Evolutionary conservation across 331 rosid genomes (phyloP), one percentile per base, ranked within the genome.

Genomic region (Dryas integrifolia): DNA sequence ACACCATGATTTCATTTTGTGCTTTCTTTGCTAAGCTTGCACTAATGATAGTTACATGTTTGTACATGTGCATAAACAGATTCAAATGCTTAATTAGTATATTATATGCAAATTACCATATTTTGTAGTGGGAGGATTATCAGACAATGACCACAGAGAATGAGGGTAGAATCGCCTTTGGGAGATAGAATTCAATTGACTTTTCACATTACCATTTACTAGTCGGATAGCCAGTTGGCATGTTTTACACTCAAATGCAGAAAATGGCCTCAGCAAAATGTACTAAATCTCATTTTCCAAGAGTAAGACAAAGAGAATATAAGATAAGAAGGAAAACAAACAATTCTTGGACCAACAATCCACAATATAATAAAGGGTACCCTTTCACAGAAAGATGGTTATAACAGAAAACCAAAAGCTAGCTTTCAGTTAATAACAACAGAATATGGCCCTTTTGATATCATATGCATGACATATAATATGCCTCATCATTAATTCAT

Each of bases 1-100:
- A 11, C 70, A 30, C 65, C 72, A 70, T 13, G 8, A 41, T 13
- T 41, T 30, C 52, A 41, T 12, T 57, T 16, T 67, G 61, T 76
- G 80, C 80, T 40, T 9, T 77, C 55, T 45, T 53, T 41, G 66
- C 41, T 69, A 69, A 50, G 21, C 70, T 7, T 14, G 30, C 59
- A 69, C 82, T 49, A 55, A 68, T 68, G 48, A 51, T 13, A 39
- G 41, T 9, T 39, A 44, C 7, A 8, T 5, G 6, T n/a, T 4
- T 11, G 13, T 1, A 10, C 68, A 35, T 35, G n/a, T 53, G 4
- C 18, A 58, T n/a, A 59, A 35, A 30, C 21, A 59, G 44, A 43
- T 58, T 30, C 44, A 58, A n/a, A 12, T 38, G 62, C 62, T 5
- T 9, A 18, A 18, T 18, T 18, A 4, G 40, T 12, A 11, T 58